Percentiles rank a stretch among this genome's conserved stretches.
Conservation (phyloP, 768 basidiomycete genomes). For the Lactarius sp. region DNA sequence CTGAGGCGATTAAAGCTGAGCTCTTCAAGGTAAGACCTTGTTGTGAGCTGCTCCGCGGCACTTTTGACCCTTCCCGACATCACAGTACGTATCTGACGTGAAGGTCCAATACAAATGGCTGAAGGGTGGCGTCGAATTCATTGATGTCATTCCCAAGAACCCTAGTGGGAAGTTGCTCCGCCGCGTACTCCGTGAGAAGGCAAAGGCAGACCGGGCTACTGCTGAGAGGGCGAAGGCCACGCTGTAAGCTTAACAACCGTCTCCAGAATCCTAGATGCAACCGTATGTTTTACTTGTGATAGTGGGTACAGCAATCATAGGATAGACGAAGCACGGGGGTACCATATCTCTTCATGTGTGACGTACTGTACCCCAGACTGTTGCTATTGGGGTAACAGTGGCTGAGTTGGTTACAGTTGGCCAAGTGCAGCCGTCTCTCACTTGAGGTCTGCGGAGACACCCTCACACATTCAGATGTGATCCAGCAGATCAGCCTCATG, state of each 20-base stretch:
- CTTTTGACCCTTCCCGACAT: background rate
- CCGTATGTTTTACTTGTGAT: background rate
- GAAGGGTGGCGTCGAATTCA: constrained; percentile 37
- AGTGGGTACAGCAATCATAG: background rate
- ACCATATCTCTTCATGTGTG: too few relatives aligned
- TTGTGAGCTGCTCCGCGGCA: too few relatives aligned
- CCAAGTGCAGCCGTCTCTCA: too few relatives aligned
- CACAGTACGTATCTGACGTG: constrained; percentile 31
- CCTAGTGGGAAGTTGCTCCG: constrained; percentile 33
- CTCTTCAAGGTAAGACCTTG: constrained; percentile 15
- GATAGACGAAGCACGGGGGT: background rate
- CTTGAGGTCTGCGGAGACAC: too few relatives aligned
- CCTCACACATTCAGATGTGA: too few relatives aligned
- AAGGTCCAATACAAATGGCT: constrained; percentile 37
- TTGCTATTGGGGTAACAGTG: too few relatives aligned
- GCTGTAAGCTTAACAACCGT: background rate
- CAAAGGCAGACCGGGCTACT: constrained; percentile 15
- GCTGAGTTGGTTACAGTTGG: too few relatives aligned
- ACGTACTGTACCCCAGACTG: background rate
- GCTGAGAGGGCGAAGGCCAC: constrained; percentile 16
- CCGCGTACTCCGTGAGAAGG: constrained; percentile 30
- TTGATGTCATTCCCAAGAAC: constrained; percentile 34
- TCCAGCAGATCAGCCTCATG: too few relatives aligned
- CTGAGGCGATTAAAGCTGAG: constrained; percentile 19
- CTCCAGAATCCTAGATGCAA: background rate